phyloP scores from a whole-genome alignment of 768 basidiomycete genomes.

The Termitomyces sp. region DNA sequence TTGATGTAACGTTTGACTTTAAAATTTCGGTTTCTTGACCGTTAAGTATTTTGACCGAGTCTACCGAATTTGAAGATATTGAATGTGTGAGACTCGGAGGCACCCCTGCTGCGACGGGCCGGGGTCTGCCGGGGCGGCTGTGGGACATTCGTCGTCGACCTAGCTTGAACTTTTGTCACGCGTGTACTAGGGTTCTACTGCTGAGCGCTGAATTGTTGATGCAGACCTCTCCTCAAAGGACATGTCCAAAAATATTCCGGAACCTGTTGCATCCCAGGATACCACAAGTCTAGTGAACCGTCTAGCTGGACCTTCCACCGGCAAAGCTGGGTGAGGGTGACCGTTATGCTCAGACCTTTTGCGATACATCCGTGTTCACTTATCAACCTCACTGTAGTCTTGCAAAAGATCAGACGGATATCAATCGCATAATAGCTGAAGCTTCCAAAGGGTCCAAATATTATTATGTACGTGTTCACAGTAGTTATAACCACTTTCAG shows the following conservation, averaged over 20 bases:
- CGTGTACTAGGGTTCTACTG: no score
- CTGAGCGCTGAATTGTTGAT: not conserved
- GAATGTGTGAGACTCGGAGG: no score
- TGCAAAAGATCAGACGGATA: slow-evolving; percentile 75
- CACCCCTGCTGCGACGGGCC: no score
- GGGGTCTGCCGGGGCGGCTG: no score
- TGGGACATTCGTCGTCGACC: no score
- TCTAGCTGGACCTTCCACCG: slow-evolving; percentile 84
- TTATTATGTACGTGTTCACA: slow-evolving; percentile 58
- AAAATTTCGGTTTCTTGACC: no score
- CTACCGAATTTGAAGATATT: no score
- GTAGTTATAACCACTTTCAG: not conserved
- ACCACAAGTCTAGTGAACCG: slow-evolving; percentile 70
- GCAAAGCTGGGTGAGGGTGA: slow-evolving; percentile 72
- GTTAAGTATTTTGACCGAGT: no score
- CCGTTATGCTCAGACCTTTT: not conserved
- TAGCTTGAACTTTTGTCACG: no score
- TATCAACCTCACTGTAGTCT: slow-evolving; percentile 39
- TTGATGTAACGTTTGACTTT: no score
- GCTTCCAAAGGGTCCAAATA: slow-evolving; percentile 93
- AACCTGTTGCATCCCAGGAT: slow-evolving; percentile 48
- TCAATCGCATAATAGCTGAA: slow-evolving; percentile 86
- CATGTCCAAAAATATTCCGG: not conserved
- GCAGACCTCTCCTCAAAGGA: not conserved
- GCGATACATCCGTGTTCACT: no score